Evolutionary conservation across 768 basidiomycete species (phyloP), one percentile per base, ranked within the genome.

Genomic region (Heimioporus sp.): DNA sequence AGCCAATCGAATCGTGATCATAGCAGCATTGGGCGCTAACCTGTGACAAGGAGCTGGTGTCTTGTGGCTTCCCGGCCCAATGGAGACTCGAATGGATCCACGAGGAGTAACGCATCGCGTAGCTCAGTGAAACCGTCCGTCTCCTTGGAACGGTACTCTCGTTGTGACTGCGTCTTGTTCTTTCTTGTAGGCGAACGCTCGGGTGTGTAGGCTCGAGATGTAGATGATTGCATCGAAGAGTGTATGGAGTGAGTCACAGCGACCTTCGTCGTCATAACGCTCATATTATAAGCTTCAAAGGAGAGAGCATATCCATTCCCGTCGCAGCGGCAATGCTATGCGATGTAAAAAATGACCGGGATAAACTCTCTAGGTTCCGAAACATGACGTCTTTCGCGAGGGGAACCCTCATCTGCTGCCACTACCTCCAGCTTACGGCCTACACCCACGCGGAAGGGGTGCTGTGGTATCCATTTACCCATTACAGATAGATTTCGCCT

Each of bases 51-150:
- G 3, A 67, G 53, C 28, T 69, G 61, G 28, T 69, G 63, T 19
- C 68, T 56, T n/a, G 68, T 68, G 46, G 61, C 61, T 32, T 61
- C 62, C 49, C 64, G 59, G 13, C 55, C 66, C 30, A 59, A 44
- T 36, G 65, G 63, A 13, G 52, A 45, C 7, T 56, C 64, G 36
- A 60, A 56, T 16, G 64, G 65, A 51, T 63, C 58, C 17, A 67
- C 55, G 3, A 65, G 49, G 40, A 61, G 58, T 8, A 67, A 28
- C 15, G 64, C 58, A 7, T 59, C 51, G 39, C 64, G 64, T 16
- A 68, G 62, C 31, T 69, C 68, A n/a, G 56, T 49, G 57, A 68
- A 69, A 21, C 67, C 63, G 42, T 63, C 64, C 15, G 58, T 59
- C 49, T 70, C 65, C 49, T 67, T 67, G 43, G 56, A 60, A 16